Evolutionary conservation across 1,284 basidiomycete genomes (phyloP), one percentile per base, ranked within the genome.

Genomic region (Malassezia slooffiae): DNA sequence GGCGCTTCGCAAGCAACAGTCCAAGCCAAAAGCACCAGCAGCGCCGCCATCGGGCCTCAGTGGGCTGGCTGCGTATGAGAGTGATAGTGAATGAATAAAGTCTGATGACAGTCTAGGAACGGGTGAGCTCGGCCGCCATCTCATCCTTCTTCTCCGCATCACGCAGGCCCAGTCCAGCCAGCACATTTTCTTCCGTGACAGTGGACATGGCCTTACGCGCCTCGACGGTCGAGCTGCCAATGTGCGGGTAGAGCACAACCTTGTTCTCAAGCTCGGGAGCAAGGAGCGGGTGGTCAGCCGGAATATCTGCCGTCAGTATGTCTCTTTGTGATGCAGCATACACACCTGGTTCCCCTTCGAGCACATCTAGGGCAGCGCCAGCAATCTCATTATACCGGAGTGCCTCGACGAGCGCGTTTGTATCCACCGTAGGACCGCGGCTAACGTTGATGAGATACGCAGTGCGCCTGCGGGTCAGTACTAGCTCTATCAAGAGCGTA

Each of bases 311-410:
- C n/a, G n/a, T n/a, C n/a, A n/a, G n/a, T n/a, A n/a, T 22, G 10
- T 20, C 5, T 13, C 3, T 16, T 39, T 34, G 5, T 22, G 39
- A 19, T 28, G 27, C 27, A n/a, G n/a, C n/a, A n/a, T n/a, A n/a
- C n/a, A n/a, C n/a, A n/a, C n/a, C n/a, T 6, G 30, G 91, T 70
- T 97, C 91, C 23, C 85, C 86, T 54, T 89, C 86, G 10, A 95
- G 79, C 24, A 96, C 91, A 69, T 97, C 91, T 5, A 97, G 62
- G 0, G 86, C 91, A 0, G 91, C 91, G 17, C 81, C 89, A 75
- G 83, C 91, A 31, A 96, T 83, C 76, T 80, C 79, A 2, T 77
- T 77, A 50, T 81, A 77, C 35, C 74, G 72, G 34, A 96, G 72
- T 0, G 89, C 90, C 47, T 76, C 78, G 1, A 82, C 82, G 8